Base-by-base conservation (phyloP, 768 basidiomycete species). In the Boletus eberwhitei region DNA sequence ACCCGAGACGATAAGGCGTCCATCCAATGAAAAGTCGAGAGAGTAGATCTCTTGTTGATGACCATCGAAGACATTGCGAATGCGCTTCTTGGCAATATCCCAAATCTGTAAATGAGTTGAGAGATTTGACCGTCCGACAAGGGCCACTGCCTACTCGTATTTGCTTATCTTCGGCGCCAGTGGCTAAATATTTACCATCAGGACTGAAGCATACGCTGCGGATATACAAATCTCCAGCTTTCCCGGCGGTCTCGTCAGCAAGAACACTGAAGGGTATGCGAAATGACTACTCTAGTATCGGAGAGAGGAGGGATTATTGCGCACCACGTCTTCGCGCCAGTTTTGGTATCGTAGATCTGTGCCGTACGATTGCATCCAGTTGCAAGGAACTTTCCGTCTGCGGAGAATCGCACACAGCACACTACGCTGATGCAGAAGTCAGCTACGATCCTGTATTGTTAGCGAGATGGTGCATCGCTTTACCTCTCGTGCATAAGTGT, bases 281-380 rank as follows among this genome's bases (percentile, higher is more conserved):
- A 43, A 53, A 46, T 51, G 51, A 62, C 48, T 48, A 60, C 46
- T 51, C 32, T 46, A 31, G 45, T 11, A 44, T 42, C 13, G 17
- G 22, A 32, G 13, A 52, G 21, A 42, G 17, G 50, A 34, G 8
- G 53, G 4, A 39, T 53, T 38, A 47, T 59, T 35, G 69, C 85
- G 52, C 60, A 93, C 94, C 88, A 93, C 31, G 87, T 87, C 74
- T 91, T 93, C 0, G 66, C 69, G 8, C 95, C 95, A 0, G 90
- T 88, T 73, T 89, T 89, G 26, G 88, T 89, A 67, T 98, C 93
- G 69, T 90, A 98, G 53, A 98, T 94, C 71, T 97, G 94, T 19
- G 94, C 93, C 0, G 93, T 92, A 39, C 92, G 81, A 73, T 98
- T 98, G 74, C 95, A 98, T 13, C 96, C 96, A 5, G 96, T 98